Percentiles rank a stretch among this genome's conserved stretches.
phyloP scores from a whole-genome alignment of 139 green algal genomes.

The Microglena sp. region DNA sequence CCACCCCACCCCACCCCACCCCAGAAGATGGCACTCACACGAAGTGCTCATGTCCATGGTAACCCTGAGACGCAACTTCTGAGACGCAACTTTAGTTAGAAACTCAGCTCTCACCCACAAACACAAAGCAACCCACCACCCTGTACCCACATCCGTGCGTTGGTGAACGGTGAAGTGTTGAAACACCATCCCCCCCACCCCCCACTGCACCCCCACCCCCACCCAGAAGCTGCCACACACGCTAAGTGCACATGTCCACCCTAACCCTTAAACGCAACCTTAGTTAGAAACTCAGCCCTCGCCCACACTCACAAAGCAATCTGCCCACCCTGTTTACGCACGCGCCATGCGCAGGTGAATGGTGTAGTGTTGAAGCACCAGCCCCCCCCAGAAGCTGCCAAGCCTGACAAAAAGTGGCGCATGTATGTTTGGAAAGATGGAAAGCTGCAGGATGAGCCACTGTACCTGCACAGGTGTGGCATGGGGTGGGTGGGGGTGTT shows the following conservation, averaged over 20 bases:
- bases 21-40: not conserved
- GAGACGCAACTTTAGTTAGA: not conserved
- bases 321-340: no score
- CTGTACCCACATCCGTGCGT: not conserved
- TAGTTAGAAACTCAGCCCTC: not conserved
- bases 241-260: not conserved
- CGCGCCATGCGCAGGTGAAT: conserved; percentile 7
- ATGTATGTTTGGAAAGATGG: conserved; percentile 91
- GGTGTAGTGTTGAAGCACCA: conserved; percentile 66
- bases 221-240: not conserved
- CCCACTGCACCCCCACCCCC: not conserved
- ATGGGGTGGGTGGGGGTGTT: not conserved
- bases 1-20: not conserved
- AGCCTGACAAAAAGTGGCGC: conserved; percentile 71
- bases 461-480: conserved; percentile 48
- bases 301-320: not conserved
- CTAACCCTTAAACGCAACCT: not conserved
- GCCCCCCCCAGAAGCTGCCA: conserved; percentile 62
- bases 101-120: not conserved
- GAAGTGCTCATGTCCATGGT: not conserved
- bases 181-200: not conserved
- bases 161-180: not conserved
- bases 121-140: not conserved
- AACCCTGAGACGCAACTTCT: not conserved
- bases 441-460: conserved; percentile 26